Base-by-base conservation (phyloP, 768 basidiomycete genomes). In the Melanogaster broomeanus region DNA sequence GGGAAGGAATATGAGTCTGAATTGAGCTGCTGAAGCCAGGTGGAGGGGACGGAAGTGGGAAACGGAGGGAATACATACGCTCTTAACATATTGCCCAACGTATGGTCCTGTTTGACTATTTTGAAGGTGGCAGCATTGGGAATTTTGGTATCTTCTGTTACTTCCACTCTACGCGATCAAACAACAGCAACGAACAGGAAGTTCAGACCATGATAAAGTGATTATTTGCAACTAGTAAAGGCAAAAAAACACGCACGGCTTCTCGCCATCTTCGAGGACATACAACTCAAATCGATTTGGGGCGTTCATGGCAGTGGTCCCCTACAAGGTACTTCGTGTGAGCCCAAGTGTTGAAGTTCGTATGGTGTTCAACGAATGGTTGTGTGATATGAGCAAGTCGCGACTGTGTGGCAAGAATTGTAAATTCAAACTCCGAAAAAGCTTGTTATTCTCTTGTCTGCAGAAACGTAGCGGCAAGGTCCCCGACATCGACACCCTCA, bases 41-140 rank as follows among this genome's bases (percentile, higher is more conserved):
- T 35, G 33, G 37, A 30, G 28, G 40, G 16, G 30, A 44, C 15
- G 48, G 54, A 52, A 67, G 56, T n/a, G 11, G 24, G 21, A 22
- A 37, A 22, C 33, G 31, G 42, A 34, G 31, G 34, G 13, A 25
- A 22, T 12, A 80, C 86, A 55, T 67, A 94, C 93, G 90, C 84
- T 64, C 97, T 85, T n/a, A 99, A 77, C 90, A 98, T 91, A 74
- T 95, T 95, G 9, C 85, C 96, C 6, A 98, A 74, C 0, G 97
- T 99, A 66, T 98, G 97, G 65, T 98, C 97, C 67, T 99, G 96
- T 74, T 98, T 98, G 53, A 91, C 78, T 61, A 99, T 78, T 61
- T 92, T 93, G 56, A 99, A 84, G 0, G 95, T 96, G 16, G 96
- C 96, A 2, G 97, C 94, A 62, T 98, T 97, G 0, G 95, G 95